phyloP scores from a whole-genome alignment of 805 yeast genomes.

The Helenozyma rhizophorensis region DNA sequence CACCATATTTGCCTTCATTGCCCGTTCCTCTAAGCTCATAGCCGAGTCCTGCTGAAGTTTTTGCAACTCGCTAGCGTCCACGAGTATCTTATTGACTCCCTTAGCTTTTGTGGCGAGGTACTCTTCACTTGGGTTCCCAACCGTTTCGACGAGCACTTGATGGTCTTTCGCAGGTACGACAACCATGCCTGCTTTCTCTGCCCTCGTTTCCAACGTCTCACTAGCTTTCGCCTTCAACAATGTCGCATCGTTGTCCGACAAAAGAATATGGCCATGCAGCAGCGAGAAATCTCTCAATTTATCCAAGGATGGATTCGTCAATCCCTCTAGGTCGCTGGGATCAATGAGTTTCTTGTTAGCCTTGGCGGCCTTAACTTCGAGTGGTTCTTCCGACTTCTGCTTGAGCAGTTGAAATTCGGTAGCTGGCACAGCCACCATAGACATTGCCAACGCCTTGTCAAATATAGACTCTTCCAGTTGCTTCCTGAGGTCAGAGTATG shows the following conservation, averaged over 20 bases:
- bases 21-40: slow-evolving; percentile 13
- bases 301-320: slow-evolving; percentile 3
- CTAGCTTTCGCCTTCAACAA: slow-evolving; percentile 4
- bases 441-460: slow-evolving; percentile 9
- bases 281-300: slow-evolving; percentile 7
- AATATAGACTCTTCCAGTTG: slow-evolving; percentile 8
- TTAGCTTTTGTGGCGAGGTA: slow-evolving; percentile 5
- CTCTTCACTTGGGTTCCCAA: slow-evolving; percentile 1
- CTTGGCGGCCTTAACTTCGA: slow-evolving; percentile 7
- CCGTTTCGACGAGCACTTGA: slow-evolving; percentile 1
- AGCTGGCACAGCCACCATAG: slow-evolving; percentile 9
- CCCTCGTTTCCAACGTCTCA: slow-evolving; percentile 9
- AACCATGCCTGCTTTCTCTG: slow-evolving; percentile 6
- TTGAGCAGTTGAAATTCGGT: slow-evolving; percentile 7
- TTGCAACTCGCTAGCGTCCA: slow-evolving; percentile 10
- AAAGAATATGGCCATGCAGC: slow-evolving; percentile 4
- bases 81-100: slow-evolving; percentile 3
- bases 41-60: slow-evolving; percentile 10
- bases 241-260: slow-evolving; percentile 4
- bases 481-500: slow-evolving; percentile 4
- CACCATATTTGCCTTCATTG: slow-evolving; percentile 13
- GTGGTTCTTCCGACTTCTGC: slow-evolving; percentile 3
- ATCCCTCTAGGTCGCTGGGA: slow-evolving; percentile 1
- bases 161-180: slow-evolving; percentile 8
- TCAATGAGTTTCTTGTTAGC: slow-evolving; percentile 7